phyloP scores from a whole-genome alignment of 139 green algal species.

The Coelastrella sp. region DNA sequence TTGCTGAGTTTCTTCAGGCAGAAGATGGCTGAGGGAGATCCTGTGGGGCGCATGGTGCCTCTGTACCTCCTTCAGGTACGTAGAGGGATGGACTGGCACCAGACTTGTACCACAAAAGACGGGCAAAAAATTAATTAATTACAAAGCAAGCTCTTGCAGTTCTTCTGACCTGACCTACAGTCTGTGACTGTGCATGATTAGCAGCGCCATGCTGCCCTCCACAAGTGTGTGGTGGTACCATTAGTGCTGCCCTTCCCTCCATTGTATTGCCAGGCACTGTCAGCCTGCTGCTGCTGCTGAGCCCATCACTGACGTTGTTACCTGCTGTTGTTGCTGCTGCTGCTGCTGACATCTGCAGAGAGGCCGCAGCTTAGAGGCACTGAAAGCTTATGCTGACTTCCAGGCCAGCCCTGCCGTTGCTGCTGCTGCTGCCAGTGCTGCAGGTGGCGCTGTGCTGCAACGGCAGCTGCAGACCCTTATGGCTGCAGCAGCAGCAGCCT shows the following conservation, averaged over 20 bases:
- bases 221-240: neutral
- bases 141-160: no score
- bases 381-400: constrained; percentile 17
- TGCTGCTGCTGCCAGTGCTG: neutral
- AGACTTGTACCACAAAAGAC: neutral
- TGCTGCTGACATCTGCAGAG: constrained; percentile 22
- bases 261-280: neutral
- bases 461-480: constrained; percentile 37
- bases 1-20: neutral
- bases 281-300: neutral
- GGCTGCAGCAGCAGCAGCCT: constrained; percentile 22
- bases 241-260: neutral
- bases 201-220: no score
- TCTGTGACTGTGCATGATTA: no score
- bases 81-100: neutral
- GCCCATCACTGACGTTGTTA: neutral
- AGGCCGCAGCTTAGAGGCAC: constrained; percentile 31
- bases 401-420: constrained; percentile 27
- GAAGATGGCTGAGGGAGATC: neutral
- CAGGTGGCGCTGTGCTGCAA: constrained; percentile 6
- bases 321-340: neutral
- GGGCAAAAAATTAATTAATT: no score
- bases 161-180: no score
- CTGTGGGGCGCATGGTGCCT: neutral
- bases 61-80: constrained; percentile 37